phyloP scores from a whole-genome alignment of 163 green algal genomes.

The Volvox carteri region DNA sequence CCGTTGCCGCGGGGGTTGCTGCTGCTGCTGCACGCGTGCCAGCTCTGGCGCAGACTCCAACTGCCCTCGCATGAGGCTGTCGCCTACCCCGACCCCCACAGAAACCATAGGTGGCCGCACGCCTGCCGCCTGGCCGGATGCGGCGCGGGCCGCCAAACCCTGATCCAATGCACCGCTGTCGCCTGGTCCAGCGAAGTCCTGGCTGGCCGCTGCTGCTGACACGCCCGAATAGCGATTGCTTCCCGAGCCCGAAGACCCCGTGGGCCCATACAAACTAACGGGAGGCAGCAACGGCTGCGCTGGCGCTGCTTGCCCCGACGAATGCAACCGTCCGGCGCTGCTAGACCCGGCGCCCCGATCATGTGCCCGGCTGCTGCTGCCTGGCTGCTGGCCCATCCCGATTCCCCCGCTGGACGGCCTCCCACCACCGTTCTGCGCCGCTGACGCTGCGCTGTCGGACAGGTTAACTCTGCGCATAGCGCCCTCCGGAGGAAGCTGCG shows the following conservation, averaged over 20 bases:
- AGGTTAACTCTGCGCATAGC: conserved; percentile 24
- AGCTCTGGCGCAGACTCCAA: neutral
- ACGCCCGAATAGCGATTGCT: conserved; percentile 47
- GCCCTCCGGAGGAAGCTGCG: conserved; percentile 33
- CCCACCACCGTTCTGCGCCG: neutral
- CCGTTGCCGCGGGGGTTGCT: conserved; percentile 19
- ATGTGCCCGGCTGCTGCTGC: neutral
- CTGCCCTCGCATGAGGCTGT: conserved; percentile 57
- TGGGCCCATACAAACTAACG: conserved; percentile 9
- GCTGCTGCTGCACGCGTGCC: neutral
- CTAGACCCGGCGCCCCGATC: neutral
- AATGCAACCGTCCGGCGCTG: conserved; percentile 26
- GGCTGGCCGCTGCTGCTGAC: neutral
- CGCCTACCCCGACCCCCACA: conserved; percentile 60
- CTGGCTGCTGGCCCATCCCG: neutral
- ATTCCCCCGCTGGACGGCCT: neutral
- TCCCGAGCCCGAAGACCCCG: neutral
- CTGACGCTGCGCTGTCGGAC: conserved; percentile 1
- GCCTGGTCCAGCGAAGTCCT: neutral
- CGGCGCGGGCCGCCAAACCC: neutral
- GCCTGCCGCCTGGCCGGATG: neutral
- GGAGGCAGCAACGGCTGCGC: conserved; percentile 27
- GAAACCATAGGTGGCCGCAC: conserved; percentile 48
- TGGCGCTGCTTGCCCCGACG: neutral
- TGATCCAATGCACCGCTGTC: conserved; percentile 37